Base-by-base conservation (phyloP, 2,329 filamentous ascomycete species). In the Ilyonectria robusta region DNA sequence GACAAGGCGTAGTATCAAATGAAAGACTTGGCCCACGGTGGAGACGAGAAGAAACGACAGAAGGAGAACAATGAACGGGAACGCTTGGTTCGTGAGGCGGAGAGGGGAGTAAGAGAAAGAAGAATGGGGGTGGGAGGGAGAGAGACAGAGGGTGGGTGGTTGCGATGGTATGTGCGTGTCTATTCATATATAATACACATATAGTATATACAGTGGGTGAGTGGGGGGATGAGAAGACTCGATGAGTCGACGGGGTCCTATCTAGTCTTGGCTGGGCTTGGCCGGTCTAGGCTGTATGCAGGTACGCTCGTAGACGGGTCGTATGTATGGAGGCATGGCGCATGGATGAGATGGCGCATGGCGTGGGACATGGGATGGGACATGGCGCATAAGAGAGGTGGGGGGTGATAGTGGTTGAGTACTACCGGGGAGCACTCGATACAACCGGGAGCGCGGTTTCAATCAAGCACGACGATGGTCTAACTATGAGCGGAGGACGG, bases 241-340 rank as follows among this genome's bases (percentile, higher is more conserved):
- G 40, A 42, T 42, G 40, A 42, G 40, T 42, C 40, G 40, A 42
- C 9, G 40, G 17, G 40, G 40, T 15, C 17, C 17, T 10, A 47
- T 21, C 35, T 23, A 6, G 23, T 37, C 15, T 23, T 21, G 31
- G 26, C 3, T n/a, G 10, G 48, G 44, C 33, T 44, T 57, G 31
- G 21, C 9, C 21, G 44, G 44, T 21, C 62, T 57, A 65, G 53
- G 26, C 33, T 42, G 13, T 44, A 65, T 56, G 44, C 62, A 65
- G 62, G 62, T 53, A 56, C 62, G 19, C 35, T 50, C 35, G 62
- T 46, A 29, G 57, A 44, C 23, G 29, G 46, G 35, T 61, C 44
- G 51, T 53, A 35, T 46, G 57, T 46, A 46, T 46, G 26, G 47
- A 57, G 42, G 48, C 48, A 35, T 33, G 48, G 17, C 48, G 48